phyloP scores from a whole-genome alignment of 306 rosid genomes.

The Pterocarpus santalinus region DNA sequence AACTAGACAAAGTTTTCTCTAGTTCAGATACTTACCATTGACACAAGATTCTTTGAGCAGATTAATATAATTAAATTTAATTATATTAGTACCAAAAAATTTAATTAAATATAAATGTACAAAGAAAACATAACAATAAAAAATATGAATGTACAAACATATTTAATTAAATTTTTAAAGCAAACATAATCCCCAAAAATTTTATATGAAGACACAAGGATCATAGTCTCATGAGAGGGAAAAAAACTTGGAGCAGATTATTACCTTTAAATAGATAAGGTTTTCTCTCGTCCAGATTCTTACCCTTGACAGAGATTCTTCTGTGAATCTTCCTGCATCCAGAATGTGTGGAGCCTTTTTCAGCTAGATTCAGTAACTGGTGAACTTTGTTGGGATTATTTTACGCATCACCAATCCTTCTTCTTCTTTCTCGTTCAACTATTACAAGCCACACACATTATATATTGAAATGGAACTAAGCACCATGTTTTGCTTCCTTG shows the following conservation, averaged over 20 bases:
- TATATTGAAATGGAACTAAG: slow-evolving; percentile 40
- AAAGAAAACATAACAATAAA: too few relatives aligned
- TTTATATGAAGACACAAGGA: background rate
- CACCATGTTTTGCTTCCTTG: slow-evolving; percentile 41
- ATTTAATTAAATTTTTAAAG: too few relatives aligned
- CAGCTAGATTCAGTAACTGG: background rate
- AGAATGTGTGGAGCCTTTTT: background rate
- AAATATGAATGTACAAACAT: too few relatives aligned
- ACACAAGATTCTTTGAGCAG: background rate
- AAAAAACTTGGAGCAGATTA: background rate
- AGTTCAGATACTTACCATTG: background rate
- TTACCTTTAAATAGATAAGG: background rate
- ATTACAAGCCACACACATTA: slow-evolving; percentile 27
- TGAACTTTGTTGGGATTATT: background rate
- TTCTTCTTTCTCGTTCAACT: slow-evolving; percentile 17
- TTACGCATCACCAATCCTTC: slow-evolving; percentile 1
- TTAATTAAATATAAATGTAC: too few relatives aligned
- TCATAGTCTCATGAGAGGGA: background rate
- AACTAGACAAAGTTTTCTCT: background rate
- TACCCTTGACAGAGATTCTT: slow-evolving; percentile 2
- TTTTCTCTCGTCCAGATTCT: background rate
- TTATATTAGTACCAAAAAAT: too few relatives aligned
- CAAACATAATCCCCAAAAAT: background rate
- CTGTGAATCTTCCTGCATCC: background rate
- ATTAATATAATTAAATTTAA: too few relatives aligned